Base-by-base conservation (phyloP, 1,284 basidiomycete genomes). In the Fomes fomentarius region DNA sequence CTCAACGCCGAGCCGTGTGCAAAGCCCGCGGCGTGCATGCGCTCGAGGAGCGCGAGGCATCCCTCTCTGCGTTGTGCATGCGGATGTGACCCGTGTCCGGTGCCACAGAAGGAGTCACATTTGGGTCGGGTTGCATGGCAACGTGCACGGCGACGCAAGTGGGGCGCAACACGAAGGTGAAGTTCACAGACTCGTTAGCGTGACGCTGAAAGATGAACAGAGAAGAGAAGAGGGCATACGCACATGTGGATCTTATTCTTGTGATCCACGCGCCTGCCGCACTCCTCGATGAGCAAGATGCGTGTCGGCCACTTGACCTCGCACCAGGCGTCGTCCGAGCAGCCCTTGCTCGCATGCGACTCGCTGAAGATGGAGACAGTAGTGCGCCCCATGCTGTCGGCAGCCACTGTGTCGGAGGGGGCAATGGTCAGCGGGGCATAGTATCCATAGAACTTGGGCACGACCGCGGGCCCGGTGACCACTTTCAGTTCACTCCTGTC, bases 361-460 rank as follows among this genome's bases (percentile, higher is more conserved):
- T n/a, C n/a, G n/a, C n/a, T n/a, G n/a, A n/a, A n/a, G n/a, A n/a
- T n/a, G n/a, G n/a, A n/a, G n/a, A n/a, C n/a, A n/a, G n/a, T n/a
- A n/a, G n/a, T n/a, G 31, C 31, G 31, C 11, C 15, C 10, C 11
- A 3, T 11, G 31, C 11, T 2, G 11, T 2, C 31, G 15, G 10
- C 11, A 10, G 11, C 2, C 15, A 15, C 5, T 10, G 2, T 10
- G 15, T 33, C 31, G 31, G 10, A 11, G 2, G 11, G 2, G 31
- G 10, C 31, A 11, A 33, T 15, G 2, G 2, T 33, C 31, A 2
- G 15, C 31, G 31, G 3, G 31, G 31, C 31, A 62, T 82, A 82
- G 62, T 77, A 79, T 1, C 81, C 81, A 60, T 75, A 83, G 62
- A 76, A 83, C 61, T 80, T 79, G 4, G 81, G 80, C 5, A 80